Percentiles rank a stretch among this genome's conserved stretches.
These are phyloP conservation scores for Conringia planisiliqua DNA, from an alignment of 345 rosid species.

Conservation along the genomic window DNA sequence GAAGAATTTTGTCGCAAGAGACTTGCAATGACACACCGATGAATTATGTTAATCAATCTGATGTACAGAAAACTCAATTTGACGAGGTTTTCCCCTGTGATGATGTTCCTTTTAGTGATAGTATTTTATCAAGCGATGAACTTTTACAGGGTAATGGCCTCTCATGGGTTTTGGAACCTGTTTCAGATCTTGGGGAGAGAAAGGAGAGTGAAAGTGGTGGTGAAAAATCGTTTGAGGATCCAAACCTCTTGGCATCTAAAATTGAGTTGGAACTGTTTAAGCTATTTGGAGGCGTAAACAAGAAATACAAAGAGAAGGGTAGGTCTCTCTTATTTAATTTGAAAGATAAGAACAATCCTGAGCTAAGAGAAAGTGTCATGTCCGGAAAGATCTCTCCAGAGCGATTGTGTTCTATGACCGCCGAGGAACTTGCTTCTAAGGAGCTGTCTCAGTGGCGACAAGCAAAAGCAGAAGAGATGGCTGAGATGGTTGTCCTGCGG, in stretches of 20 bases:
- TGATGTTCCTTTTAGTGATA: slow-evolving; percentile 58
- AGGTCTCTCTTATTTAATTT: slow-evolving; percentile 88
- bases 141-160: slow-evolving; percentile 94
- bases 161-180: slow-evolving; percentile 79
- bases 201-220: slow-evolving; percentile 4
- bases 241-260: slow-evolving; percentile 56
- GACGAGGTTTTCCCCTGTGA: slow-evolving; percentile 46
- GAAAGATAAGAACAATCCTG: slow-evolving; percentile 93
- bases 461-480: slow-evolving; percentile 94
- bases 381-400: slow-evolving; percentile 73
- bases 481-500: slow-evolving; percentile 87
- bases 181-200: slow-evolving; percentile 30
- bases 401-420: slow-evolving; percentile 79
- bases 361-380: slow-evolving; percentile 78
- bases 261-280: slow-evolving; percentile 85
- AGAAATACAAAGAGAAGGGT: slow-evolving; percentile 92
- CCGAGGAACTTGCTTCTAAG: slow-evolving; percentile 97
- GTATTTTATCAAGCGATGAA: slow-evolving; percentile 74
- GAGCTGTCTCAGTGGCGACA: slow-evolving; percentile 97
- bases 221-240: slow-evolving; percentile 32
- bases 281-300: slow-evolving; percentile 89
- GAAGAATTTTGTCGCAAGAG: slow-evolving; percentile 17
- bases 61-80: slow-evolving; percentile 42
- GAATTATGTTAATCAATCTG: slow-evolving; percentile 32
- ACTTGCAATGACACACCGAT: slow-evolving; percentile 24